These are phyloP conservation scores for Acacia pycnantha DNA, from an alignment of 331 rosid species.

Conservation along the genomic window DNA sequence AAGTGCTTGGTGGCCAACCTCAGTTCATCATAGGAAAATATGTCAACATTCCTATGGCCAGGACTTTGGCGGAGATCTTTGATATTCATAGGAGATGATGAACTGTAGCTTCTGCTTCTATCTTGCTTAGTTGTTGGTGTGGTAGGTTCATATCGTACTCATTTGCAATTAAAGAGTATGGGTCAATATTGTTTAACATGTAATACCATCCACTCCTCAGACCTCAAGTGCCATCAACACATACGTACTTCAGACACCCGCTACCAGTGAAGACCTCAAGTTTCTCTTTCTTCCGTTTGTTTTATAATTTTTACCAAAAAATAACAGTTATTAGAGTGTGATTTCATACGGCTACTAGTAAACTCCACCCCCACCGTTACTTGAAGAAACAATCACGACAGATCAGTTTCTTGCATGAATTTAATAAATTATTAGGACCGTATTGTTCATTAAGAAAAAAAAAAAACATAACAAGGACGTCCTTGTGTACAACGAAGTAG, in stretches of 20 bases:
- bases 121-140: constrained; percentile 21
- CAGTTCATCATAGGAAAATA: constrained; percentile 68
- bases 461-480: constrained; percentile 1
- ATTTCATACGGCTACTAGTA: neutral
- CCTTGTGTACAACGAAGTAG: neutral
- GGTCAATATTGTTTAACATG: neutral
- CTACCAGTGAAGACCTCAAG: neutral
- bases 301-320: too few species aligned
- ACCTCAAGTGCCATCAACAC: constrained; percentile 2
- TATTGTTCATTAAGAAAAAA: neutral
- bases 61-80: constrained; percentile 72
- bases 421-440: neutral
- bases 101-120: constrained; percentile 22
- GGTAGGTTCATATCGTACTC: constrained; percentile 44
- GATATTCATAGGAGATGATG: constrained; percentile 55
- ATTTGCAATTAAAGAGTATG: constrained; percentile 1
- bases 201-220: neutral
- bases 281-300: neutral
- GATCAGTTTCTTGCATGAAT: neutral
- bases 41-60: constrained; percentile 63
- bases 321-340: neutral
- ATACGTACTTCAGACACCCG: neutral
- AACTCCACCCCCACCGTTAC: neutral
- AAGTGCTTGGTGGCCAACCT: constrained; percentile 70
- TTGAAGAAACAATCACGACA: neutral